phyloP scores from a whole-genome alignment of 2,329 filamentous ascomycete species.

The Epichloe coenophiala region DNA sequence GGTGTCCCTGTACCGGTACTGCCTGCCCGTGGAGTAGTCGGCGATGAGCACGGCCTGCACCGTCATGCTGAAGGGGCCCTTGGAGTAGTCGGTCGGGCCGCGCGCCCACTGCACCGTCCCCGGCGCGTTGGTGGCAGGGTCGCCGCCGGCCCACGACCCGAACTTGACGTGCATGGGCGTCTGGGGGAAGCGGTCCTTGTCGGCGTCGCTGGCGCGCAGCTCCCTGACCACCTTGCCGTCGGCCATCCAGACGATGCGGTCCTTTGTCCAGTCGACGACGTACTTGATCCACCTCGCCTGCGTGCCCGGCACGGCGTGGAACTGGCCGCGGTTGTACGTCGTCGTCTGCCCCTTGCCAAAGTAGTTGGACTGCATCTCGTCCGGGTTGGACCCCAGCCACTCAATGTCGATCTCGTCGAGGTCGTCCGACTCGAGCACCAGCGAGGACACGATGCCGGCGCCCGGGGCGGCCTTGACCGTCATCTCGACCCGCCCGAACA shows the following conservation, averaged over 20 bases:
- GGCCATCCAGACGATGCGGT: constrained; percentile 77
- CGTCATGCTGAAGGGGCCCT: constrained; percentile 77
- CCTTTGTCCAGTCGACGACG: constrained; percentile 78
- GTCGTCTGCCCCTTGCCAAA: constrained; percentile 85
- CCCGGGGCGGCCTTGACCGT: constrained; percentile 78
- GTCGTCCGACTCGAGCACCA: constrained; percentile 80
- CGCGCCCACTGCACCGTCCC: constrained; percentile 87
- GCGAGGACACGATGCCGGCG: constrained; percentile 81
- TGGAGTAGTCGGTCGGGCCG: constrained; percentile 69
- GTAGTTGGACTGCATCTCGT: constrained; percentile 89
- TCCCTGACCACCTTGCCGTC: constrained; percentile 66
- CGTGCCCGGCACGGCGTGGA: constrained; percentile 54
- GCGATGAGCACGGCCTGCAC: constrained; percentile 63
- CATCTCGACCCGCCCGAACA: constrained; percentile 89
- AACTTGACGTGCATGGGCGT: constrained; percentile 92
- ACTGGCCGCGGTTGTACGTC: constrained; percentile 76
- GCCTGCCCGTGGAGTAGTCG: constrained; percentile 84
- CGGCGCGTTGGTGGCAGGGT: constrained; percentile 53
- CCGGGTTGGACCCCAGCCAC: constrained; percentile 69
- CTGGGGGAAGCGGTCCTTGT: constrained; percentile 66
- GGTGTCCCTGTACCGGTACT: constrained; percentile 70
- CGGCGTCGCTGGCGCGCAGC: constrained; percentile 55
- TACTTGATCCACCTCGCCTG: constrained; percentile 75
- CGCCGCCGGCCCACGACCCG: constrained; percentile 84
- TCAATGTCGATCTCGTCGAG: constrained; percentile 97